These are phyloP conservation scores for Aspergillus ruber DNA, from an alignment of 2,329 filamentous ascomycete genomes.

Conservation along the genomic window DNA sequence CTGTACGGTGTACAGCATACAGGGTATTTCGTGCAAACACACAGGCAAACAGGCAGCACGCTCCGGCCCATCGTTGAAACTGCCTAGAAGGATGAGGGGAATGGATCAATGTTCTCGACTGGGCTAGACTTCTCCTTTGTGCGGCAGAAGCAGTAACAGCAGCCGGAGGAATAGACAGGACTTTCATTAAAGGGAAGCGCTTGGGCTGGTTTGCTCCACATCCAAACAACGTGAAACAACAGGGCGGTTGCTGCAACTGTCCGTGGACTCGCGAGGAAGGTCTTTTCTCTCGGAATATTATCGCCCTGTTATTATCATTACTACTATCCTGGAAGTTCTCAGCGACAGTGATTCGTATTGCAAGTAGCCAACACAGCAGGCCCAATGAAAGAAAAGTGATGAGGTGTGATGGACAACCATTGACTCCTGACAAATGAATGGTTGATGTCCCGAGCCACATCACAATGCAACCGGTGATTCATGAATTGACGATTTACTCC, in stretches of 20 bases:
- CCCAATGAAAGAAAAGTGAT: not conserved
- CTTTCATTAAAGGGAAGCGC: not conserved
- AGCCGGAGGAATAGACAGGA: not conserved
- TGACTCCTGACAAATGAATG: not conserved
- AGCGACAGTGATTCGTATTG: not conserved
- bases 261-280: constrained; percentile 4
- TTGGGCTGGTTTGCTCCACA: constrained; percentile 5
- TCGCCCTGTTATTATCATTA: too few species aligned
- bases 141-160: too few species aligned
- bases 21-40: not conserved
- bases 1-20: too few species aligned
- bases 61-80: not conserved
- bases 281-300: too few species aligned
- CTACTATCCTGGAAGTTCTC: not conserved
- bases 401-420: not conserved
- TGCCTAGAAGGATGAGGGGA: not conserved
- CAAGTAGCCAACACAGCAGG: not conserved
- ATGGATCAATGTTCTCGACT: constrained; percentile 5
- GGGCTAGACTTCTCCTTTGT: not conserved
- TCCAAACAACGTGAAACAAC: constrained; percentile 8
- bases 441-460: not conserved
- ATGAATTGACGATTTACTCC: not conserved
- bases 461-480: not conserved
- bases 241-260: constrained; percentile 1
- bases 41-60: not conserved